These are phyloP conservation scores for Leptosphaerulina australis DNA, from an alignment of 2,329 filamentous ascomycete species.

Conservation along the genomic window DNA sequence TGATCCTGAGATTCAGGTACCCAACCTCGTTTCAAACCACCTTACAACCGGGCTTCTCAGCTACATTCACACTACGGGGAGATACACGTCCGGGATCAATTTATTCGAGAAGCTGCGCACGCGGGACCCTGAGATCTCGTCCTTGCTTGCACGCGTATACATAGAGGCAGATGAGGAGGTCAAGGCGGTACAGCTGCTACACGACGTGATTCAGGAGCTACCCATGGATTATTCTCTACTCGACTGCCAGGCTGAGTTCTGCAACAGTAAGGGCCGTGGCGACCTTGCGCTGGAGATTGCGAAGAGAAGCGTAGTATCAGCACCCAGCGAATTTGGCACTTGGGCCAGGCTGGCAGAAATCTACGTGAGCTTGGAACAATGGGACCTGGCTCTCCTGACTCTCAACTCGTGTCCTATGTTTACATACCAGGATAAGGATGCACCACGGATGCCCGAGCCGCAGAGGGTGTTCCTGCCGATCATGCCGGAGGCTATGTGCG, in stretches of 20 bases:
- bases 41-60: slow-evolving; percentile 90
- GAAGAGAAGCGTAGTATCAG: slow-evolving; percentile 91
- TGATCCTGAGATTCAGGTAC: slow-evolving; percentile 95
- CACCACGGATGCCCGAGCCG: slow-evolving; percentile 91
- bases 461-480: slow-evolving; percentile 86
- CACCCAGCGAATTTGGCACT: slow-evolving; percentile 94
- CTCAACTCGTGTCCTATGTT: slow-evolving; percentile 99
- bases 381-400: slow-evolving; percentile 93
- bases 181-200: slow-evolving; percentile 85
- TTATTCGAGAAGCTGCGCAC: slow-evolving; percentile 93
- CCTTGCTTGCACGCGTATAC: slow-evolving; percentile 85
- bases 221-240: slow-evolving; percentile 98
- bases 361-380: slow-evolving; percentile 92
- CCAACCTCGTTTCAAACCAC: slow-evolving; percentile 95
- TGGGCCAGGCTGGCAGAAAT: slow-evolving; percentile 94
- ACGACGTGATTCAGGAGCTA: slow-evolving; percentile 85
- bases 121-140: slow-evolving; percentile 92
- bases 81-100: slow-evolving; percentile 94
- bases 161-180: slow-evolving; percentile 97
- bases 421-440: slow-evolving; percentile 98
- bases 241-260: slow-evolving; percentile 90
- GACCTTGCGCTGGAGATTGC: slow-evolving; percentile 91
- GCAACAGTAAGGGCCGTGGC: slow-evolving; percentile 84
- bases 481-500: slow-evolving; percentile 84
- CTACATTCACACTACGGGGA: slow-evolving; percentile 94